Evolutionary conservation across 163 green algal genomes (phyloP), one percentile per base, ranked within the genome.

Genomic region (Prototheca wickerhamii): DNA sequence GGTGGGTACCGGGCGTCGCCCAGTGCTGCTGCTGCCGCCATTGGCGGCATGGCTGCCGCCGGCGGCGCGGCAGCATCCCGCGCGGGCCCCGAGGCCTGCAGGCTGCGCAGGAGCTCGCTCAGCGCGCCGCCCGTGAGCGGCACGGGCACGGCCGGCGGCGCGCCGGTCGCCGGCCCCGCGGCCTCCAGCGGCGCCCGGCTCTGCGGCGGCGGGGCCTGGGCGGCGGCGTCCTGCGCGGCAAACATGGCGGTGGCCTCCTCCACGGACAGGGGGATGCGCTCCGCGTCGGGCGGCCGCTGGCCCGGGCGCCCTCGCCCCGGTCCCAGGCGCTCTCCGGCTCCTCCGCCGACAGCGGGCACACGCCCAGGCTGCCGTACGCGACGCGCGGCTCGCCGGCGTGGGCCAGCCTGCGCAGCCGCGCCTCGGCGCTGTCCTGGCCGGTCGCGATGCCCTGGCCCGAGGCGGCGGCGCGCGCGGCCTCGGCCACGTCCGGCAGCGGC

Each of bases 221-320:
- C 10, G 6, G 3, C 25, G 52, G 1, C 6, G 1, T 23, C n/a
- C 28, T 5, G n/a, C 12, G 26, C 52, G 7, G 18, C 49, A 28
- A 17, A 25, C 21, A 56, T 29, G 28, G 52, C 26, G 28, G 10
- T 4, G 7, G 52, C 52, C 29, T 54, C 57, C 37, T 65, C 65
- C 3, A 72, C 31, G 7, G 58, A 63, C 4, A 72, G 65, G 1
- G 65, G 65, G 28, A 72, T 72, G 49, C 58, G 35, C n/a, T n/a
- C n/a, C n/a, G n/a, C n/a, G n/a, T n/a, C n/a, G n/a, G n/a, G n/a
- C n/a, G n/a, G n/a, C n/a, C 60, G 35, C 26, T 66, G 35, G n/a
- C 51, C 29, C 28, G 46, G 43, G 60, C 43, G 34, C 37, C 32
- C 4, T 35, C 31, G 20, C 56, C 56, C 8, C 32, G 44, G 3